Conservation (phyloP, 345 rosid genomes). For the Eucalyptus erythrocorys region DNA sequence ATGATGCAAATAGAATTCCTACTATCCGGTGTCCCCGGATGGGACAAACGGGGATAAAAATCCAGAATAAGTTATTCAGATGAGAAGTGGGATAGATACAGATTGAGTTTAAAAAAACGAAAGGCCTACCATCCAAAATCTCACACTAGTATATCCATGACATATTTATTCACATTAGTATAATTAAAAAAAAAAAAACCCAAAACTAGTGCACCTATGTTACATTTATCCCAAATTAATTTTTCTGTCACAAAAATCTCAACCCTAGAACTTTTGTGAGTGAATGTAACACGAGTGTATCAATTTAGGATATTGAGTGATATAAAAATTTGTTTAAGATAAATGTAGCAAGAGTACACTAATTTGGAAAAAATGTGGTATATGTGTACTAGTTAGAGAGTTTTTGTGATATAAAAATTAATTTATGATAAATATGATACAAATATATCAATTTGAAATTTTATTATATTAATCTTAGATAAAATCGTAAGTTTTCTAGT, state of each 20-base stretch:
- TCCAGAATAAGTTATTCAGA: not conserved
- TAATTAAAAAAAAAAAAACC: too few species aligned
- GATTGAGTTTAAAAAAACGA: fast-evolving
- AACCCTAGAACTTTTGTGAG: fast-evolving
- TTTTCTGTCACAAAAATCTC: too few species aligned
- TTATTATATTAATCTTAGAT: not conserved
- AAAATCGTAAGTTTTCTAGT: fast-evolving
- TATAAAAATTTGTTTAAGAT: not conserved
- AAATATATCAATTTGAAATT: fast-evolving
- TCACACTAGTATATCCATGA: fast-evolving
- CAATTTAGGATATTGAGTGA: not conserved
- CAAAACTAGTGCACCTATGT: fast-evolving
- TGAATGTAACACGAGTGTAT: too few species aligned
- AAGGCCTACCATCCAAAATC: not conserved
- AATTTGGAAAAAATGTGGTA: too few species aligned
- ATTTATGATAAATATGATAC: too few species aligned
- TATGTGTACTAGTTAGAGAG: fast-evolving
- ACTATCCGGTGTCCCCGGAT: not conserved
- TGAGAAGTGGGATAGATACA: not conserved
- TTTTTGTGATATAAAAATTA: too few species aligned
- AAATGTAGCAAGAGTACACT: not conserved
- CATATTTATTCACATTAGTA: not conserved
- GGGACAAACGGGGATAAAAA: not conserved
- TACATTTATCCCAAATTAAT: too few species aligned
- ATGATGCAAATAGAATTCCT: not conserved